Evolutionary conservation across 2,329 filamentous ascomycete genomes (phyloP).

Genomic region (Zymoseptoria tritici): DNA sequence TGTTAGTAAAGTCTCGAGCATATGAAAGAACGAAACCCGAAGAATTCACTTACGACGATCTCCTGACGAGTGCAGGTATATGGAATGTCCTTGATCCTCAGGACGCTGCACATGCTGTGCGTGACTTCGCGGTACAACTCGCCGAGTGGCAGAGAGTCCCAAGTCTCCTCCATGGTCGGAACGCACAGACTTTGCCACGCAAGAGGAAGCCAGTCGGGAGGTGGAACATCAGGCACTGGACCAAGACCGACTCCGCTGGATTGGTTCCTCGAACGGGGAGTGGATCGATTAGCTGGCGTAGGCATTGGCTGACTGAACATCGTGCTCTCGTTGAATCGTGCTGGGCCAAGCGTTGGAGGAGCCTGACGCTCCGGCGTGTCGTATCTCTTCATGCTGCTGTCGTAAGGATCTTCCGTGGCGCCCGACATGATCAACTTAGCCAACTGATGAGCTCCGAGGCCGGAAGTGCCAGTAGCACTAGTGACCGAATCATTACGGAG

Average conservation of each 20-base stretch:
- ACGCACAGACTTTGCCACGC: constrained; percentile 14
- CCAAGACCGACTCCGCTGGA: neutral
- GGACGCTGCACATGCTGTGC: constrained; percentile 25
- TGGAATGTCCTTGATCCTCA: constrained; percentile 38
- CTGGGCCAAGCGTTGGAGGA: constrained; percentile 18
- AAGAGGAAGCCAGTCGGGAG: constrained; percentile 14
- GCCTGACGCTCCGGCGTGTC: constrained; percentile 4
- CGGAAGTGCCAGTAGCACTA: neutral
- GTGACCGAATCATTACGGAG: neutral
- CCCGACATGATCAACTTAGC: constrained; percentile 11
- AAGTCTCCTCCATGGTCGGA: constrained; percentile 22
- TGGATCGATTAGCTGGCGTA: constrained; percentile 1
- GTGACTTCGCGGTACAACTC: constrained; percentile 29
- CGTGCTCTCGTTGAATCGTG: constrained; percentile 17
- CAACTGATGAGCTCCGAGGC: constrained; percentile 1
- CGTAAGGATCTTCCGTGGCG: constrained; percentile 13
- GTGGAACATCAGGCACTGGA: neutral
- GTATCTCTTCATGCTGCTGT: constrained; percentile 10
- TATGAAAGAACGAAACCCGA: neutral
- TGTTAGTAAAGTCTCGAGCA: neutral
- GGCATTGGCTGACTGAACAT: constrained; percentile 7
- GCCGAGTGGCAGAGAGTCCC: constrained; percentile 24
- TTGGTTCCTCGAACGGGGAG: neutral
- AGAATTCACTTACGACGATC: constrained; percentile 31
- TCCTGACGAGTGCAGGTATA: constrained; percentile 45